Percentiles rank a stretch among this genome's conserved stretches.
Evolutionary conservation across 441 rosid species (phyloP).

Genomic region (Biscutella laevigata): DNA sequence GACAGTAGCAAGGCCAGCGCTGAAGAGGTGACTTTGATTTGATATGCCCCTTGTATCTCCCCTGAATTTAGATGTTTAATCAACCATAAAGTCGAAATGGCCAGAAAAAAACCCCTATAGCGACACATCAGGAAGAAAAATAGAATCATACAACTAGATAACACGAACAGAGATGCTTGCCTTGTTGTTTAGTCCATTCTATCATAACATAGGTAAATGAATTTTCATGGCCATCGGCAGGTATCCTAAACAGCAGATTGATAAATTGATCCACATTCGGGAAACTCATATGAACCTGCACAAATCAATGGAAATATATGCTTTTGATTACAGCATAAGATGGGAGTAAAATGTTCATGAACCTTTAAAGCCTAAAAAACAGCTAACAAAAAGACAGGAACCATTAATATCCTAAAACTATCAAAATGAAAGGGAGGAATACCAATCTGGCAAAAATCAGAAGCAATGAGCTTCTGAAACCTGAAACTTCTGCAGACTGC

Average conservation of each 20-base stretch:
- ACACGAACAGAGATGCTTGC: conserved; percentile 33
- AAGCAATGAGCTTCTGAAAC: conserved; percentile 69
- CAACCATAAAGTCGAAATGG: conserved; percentile 13
- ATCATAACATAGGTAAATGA: conserved; percentile 73
- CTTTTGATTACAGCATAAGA: not conserved
- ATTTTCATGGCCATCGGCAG: conserved; percentile 56
- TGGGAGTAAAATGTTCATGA: not conserved
- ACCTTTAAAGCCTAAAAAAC: not conserved
- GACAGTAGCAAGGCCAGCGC: conserved; percentile 77
- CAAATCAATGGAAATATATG: conserved; percentile 7
- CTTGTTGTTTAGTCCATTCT: conserved; percentile 91
- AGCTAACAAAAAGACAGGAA: not conserved
- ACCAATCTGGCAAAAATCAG: conserved; percentile 93
- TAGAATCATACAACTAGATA: conserved; percentile 4
- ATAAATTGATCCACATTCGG: conserved; percentile 70
- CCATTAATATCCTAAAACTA: conserved; percentile 8
- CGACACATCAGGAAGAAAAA: conserved; percentile 9
- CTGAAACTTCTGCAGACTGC: conserved; percentile 74
- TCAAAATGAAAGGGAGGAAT: conserved; percentile 19
- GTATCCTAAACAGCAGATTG: conserved; percentile 57
- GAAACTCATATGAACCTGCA: conserved; percentile 80
- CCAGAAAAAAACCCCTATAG: not conserved
- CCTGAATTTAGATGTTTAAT: conserved; percentile 33
- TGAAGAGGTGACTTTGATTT: conserved; percentile 75
- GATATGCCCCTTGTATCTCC: conserved; percentile 86